Evolutionary conservation across 495 filamentous ascomycete genomes (phyloP), one percentile per base, ranked within the genome.

Genomic region (Lasiosphaeria ovina): DNA sequence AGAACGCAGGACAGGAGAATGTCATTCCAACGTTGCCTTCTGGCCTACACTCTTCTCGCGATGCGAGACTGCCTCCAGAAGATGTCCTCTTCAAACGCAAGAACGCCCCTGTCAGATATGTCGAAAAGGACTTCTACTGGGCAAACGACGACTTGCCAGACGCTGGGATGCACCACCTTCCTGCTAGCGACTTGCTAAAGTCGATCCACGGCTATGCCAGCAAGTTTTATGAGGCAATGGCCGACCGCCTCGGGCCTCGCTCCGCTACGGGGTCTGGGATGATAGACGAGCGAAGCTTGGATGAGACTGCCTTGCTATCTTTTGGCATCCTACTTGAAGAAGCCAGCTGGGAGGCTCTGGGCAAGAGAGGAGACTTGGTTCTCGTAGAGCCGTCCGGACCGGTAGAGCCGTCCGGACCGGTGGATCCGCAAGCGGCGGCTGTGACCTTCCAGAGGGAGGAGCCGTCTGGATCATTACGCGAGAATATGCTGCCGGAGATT

Each of bases 241-340:
- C 69, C 3, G 51, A 45, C 70, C 60, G 74, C 63, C 59, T 71
- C 64, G 40, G 71, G 65, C 4, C 58, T 59, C 6, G 47, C 35
- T 49, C 50, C 17, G 38, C 51, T 10, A 55, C 59, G 32, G 60
- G 61, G 35, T 33, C 44, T 2, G 54, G 63, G 42, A 54, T 34
- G 6, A 32, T 80, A 47, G 81, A 86, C 56, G 84, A 85, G 69
- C 75, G 80, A 34, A 91, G 84, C 62, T 82, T 97, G 84, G 89
- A 96, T 67, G 92, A 92, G 73, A 93, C 89, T 8, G 91, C 91
- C 1, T 70, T 97, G 55, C 76, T 96, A 59, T 89, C 89, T 0
- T 75, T 95, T 72, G 92, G 91, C 0, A 85, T 97, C 32, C 66
- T 96, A 57, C 71, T 96, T 38, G 92, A 97, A 73, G 92, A 97